These are phyloP conservation scores for Saccharum hybrid DNA, from an alignment of 202 grass and related monocot genomes.

Conservation along the genomic window DNA sequence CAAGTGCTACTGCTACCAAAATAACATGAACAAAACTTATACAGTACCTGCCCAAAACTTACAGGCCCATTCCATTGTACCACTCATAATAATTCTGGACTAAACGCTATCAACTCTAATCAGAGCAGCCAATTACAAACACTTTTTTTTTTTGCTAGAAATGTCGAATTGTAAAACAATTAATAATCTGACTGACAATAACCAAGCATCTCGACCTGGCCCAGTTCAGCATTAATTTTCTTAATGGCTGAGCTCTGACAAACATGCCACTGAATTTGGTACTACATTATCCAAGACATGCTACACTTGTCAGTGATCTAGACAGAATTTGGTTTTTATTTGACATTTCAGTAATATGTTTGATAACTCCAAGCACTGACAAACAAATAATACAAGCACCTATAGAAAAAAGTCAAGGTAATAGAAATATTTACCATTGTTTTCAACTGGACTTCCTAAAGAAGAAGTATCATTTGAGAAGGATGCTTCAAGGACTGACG, in stretches of 20 bases:
- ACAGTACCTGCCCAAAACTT: background rate
- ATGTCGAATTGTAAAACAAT: background rate
- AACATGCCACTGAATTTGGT: too few relatives aligned
- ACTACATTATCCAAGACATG: too few relatives aligned
- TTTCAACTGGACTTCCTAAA: slow-evolving; percentile 59
- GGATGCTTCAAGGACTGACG: slow-evolving; percentile 73
- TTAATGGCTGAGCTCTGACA: background rate
- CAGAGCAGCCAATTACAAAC: background rate
- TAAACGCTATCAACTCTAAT: background rate
- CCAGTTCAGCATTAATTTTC: background rate
- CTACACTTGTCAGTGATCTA: background rate
- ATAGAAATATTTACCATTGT: slow-evolving; percentile 48
- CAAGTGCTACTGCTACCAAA: background rate
- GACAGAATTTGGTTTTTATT: background rate
- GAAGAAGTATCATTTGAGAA: slow-evolving; percentile 77
- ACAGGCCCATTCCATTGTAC: background rate
- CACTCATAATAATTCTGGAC: background rate
- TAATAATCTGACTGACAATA: background rate
- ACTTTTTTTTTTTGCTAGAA: background rate
- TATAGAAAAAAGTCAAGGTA: background rate
- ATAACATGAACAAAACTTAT: background rate
- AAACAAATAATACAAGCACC: background rate
- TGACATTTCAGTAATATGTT: background rate
- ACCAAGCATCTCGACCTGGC: background rate
- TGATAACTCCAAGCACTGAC: background rate